Evolutionary conservation across 1,284 basidiomycete genomes (phyloP).

Genomic region (Bjerkandera adusta): DNA sequence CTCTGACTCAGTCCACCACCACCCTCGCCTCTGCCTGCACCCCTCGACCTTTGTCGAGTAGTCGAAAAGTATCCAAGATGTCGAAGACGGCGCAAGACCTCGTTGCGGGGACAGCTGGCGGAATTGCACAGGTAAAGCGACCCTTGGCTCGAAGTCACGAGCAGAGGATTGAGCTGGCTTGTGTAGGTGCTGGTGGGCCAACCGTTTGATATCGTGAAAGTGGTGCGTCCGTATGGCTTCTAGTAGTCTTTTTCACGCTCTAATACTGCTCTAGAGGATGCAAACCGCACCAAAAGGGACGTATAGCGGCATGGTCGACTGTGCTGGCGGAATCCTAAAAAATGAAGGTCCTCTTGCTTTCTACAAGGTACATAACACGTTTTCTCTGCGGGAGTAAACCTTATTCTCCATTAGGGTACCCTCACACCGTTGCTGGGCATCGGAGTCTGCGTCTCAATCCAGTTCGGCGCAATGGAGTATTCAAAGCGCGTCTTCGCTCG

Average conservation of each 20-base stretch:
- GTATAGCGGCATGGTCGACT: constrained; percentile 86
- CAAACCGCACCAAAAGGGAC: constrained; percentile 93
- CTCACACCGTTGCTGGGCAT: constrained; percentile 92
- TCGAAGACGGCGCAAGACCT: constrained; percentile 72
- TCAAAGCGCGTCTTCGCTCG: constrained; percentile 82
- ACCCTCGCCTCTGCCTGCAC: not conserved
- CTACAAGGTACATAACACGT: constrained; percentile 73
- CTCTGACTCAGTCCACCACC: constrained; percentile 2
- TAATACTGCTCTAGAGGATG: constrained; percentile 60
- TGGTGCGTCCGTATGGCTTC: constrained; percentile 49
- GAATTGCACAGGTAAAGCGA: constrained; percentile 75
- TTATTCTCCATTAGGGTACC: constrained; percentile 66
- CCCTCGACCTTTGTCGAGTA: no score
- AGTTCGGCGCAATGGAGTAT: constrained; percentile 91
- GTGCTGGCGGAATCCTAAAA: constrained; percentile 83
- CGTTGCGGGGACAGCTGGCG: constrained; percentile 83
- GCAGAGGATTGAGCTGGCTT: constrained; percentile 5
- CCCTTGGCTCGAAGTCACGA: not conserved
- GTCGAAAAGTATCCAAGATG: constrained; percentile 31
- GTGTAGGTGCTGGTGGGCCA: constrained; percentile 85
- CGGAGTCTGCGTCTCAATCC: constrained; percentile 94
- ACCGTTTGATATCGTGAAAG: constrained; percentile 97
- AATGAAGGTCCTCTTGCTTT: constrained; percentile 94
- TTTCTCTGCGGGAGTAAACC: not conserved
- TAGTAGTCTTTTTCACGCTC: constrained; percentile 9